Percentiles rank a stretch among this genome's conserved stretches.
These are phyloP conservation scores for Stellera chamaejasme DNA, from an alignment of 345 rosid species.

Conservation along the genomic window DNA sequence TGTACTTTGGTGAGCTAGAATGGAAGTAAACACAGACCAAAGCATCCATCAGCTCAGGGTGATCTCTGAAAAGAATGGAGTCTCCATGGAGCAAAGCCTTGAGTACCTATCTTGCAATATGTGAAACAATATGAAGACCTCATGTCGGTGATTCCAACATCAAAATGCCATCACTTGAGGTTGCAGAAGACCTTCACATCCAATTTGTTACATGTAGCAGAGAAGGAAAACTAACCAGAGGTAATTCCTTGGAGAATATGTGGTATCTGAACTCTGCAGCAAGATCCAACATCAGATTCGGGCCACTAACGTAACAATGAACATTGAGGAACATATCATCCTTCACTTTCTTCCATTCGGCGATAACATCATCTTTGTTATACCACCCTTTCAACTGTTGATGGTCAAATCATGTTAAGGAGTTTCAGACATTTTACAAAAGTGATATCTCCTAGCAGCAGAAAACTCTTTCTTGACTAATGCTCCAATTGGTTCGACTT, in stretches of 20 bases:
- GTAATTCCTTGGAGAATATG: slow-evolving; percentile 87
- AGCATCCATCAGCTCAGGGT: slow-evolving; percentile 67
- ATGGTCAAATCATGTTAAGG: not conserved
- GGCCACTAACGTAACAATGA: slow-evolving; percentile 83
- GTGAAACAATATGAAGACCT: not conserved
- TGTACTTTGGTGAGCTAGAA: slow-evolving; percentile 58
- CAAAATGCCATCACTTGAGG: not conserved
- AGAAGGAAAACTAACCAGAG: slow-evolving; percentile 47
- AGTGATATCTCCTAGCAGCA: not conserved
- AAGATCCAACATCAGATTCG: slow-evolving; percentile 51
- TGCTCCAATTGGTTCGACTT: too few species aligned
- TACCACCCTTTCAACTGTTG: slow-evolving; percentile 78
- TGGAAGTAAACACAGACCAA: slow-evolving; percentile 81
- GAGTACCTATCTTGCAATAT: slow-evolving; percentile 43
- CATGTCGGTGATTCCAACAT: not conserved
- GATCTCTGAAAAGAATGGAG: slow-evolving; percentile 49
- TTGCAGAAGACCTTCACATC: not conserved
- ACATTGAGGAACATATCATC: slow-evolving; percentile 51
- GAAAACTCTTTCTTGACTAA: not conserved
- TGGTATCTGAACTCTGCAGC: slow-evolving; percentile 89
- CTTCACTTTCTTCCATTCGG: slow-evolving; percentile 81
- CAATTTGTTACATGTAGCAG: not conserved
- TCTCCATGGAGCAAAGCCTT: slow-evolving; percentile 78
- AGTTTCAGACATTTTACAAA: not conserved
- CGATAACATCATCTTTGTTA: slow-evolving; percentile 81